Evolutionary conservation across 352 stramenopile species (phyloP).

Genomic region (Pythium monospermum): DNA sequence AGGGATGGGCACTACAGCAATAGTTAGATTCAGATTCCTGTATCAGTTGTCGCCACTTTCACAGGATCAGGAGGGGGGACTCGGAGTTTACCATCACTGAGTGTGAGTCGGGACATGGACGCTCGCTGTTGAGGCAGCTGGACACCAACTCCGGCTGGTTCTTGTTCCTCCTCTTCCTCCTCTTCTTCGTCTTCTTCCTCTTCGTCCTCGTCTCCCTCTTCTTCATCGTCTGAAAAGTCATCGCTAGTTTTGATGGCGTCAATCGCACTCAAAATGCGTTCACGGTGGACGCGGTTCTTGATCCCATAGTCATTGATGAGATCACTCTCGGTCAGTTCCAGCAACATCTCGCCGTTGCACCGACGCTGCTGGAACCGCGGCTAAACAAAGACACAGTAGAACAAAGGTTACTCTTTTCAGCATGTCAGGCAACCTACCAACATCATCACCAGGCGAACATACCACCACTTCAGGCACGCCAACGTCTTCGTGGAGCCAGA

Average conservation of each 20-base stretch:
- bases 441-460: background rate
- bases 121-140: slow-evolving; percentile 1
- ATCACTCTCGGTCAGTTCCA: slow-evolving; percentile 67
- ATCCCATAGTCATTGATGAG: slow-evolving; percentile 76
- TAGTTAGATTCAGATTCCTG: background rate
- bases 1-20: slow-evolving; percentile 14
- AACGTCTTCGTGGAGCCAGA: slow-evolving; percentile 77
- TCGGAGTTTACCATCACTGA: slow-evolving; percentile 25
- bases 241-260: slow-evolving; percentile 73
- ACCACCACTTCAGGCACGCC: slow-evolving; percentile 69
- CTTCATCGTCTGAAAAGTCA: slow-evolving; percentile 56
- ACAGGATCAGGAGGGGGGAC: too few relatives aligned
- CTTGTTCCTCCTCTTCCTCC: slow-evolving; percentile 25
- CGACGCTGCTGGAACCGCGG: slow-evolving; percentile 57
- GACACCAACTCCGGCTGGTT: slow-evolving; percentile 15
- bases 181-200: slow-evolving; percentile 31
- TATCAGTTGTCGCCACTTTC: background rate
- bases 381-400: slow-evolving; percentile 18
- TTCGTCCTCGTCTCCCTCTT: slow-evolving; percentile 41
- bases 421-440: background rate
- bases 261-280: slow-evolving; percentile 71
- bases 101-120: slow-evolving; percentile 11
- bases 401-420: background rate
- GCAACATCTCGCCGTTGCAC: slow-evolving; percentile 64
- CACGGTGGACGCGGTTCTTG: slow-evolving; percentile 53